These are phyloP conservation scores for Cystofilobasidium bisporidii DNA, from an alignment of 768 basidiomycete species.

Conservation along the genomic window DNA sequence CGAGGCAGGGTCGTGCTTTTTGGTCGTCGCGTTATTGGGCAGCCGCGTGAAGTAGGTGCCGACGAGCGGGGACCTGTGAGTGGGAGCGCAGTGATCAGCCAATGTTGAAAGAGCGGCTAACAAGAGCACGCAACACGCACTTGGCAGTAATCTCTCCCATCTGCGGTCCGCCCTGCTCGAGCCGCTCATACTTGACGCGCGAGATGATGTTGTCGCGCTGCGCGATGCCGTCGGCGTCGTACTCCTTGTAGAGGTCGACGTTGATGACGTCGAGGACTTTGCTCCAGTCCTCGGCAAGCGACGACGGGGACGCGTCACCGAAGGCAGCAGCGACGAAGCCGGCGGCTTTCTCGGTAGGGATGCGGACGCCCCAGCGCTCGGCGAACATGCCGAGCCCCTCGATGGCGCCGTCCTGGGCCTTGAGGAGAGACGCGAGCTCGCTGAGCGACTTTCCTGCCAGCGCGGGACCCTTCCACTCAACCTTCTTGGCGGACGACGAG, in stretches of 20 bases:
- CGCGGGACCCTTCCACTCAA: constrained; percentile 31
- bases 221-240: constrained; percentile 67
- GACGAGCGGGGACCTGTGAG: constrained; percentile 63
- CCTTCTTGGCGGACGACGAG: constrained; percentile 37
- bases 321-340: constrained; percentile 59
- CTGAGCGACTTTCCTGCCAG: constrained; percentile 53
- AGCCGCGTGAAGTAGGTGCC: constrained; percentile 90
- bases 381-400: constrained; percentile 52
- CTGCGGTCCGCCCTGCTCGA: constrained; percentile 75
- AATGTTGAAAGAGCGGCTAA: neutral
- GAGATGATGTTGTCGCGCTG: constrained; percentile 67
- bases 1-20: constrained; percentile 46
- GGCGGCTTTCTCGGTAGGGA: constrained; percentile 58
- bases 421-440: constrained; percentile 57
- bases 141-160: constrained; percentile 64
- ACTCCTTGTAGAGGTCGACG: constrained; percentile 74
- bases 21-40: constrained; percentile 42
- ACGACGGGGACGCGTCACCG: constrained; percentile 45
- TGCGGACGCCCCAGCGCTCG: constrained; percentile 54
- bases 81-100: neutral
- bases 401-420: constrained; percentile 48
- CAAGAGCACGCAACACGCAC: constrained; percentile 43
- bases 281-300: constrained; percentile 62
- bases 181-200: constrained; percentile 65
- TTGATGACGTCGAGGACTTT: constrained; percentile 77